phyloP scores from a whole-genome alignment of 2,329 filamentous ascomycete species.

The Blumeriella jaapii region DNA sequence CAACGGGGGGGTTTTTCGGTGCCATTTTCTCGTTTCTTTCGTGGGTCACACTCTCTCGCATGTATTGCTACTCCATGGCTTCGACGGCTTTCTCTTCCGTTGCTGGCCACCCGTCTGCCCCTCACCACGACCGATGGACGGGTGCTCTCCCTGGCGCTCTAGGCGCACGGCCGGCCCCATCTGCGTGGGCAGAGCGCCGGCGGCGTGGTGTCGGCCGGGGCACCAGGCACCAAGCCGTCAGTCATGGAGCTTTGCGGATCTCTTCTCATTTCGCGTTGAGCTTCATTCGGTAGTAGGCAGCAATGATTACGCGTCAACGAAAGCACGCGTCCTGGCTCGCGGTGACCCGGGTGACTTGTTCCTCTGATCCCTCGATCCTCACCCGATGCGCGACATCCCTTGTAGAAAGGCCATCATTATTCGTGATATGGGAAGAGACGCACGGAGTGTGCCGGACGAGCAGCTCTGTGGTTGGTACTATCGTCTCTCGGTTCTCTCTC shows the following conservation, averaged over 20 bases:
- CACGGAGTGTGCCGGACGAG: too few species aligned
- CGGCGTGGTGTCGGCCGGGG: not conserved
- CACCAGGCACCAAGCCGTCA: not conserved
- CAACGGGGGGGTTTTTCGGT: constrained; percentile 15
- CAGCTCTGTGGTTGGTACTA: too few species aligned
- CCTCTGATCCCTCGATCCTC: too few species aligned
- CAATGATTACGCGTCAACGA: not conserved
- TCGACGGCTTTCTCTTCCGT: constrained; percentile 2
- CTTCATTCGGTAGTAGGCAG: not conserved
- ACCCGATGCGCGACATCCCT: too few species aligned
- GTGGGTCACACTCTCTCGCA: constrained; percentile 6
- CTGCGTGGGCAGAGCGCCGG: not conserved
- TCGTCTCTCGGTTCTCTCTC: too few species aligned
- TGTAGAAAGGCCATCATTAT: too few species aligned
- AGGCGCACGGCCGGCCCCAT: not conserved
- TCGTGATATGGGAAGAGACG: too few species aligned
- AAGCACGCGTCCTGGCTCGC: not conserved
- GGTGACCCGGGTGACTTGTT: too few species aligned
- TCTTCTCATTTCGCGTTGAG: not conserved
- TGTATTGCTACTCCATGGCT: constrained; percentile 5
- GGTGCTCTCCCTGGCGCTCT: not conserved
- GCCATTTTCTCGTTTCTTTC: constrained; percentile 11
- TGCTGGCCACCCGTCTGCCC: constrained; percentile 1
- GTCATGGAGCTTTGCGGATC: not conserved
- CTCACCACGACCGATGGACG: not conserved